Percentiles rank a stretch among this genome's conserved stretches.
Conservation (phyloP, 129 eudicot genomes). For the Chrysanthemum seticuspe region DNA sequence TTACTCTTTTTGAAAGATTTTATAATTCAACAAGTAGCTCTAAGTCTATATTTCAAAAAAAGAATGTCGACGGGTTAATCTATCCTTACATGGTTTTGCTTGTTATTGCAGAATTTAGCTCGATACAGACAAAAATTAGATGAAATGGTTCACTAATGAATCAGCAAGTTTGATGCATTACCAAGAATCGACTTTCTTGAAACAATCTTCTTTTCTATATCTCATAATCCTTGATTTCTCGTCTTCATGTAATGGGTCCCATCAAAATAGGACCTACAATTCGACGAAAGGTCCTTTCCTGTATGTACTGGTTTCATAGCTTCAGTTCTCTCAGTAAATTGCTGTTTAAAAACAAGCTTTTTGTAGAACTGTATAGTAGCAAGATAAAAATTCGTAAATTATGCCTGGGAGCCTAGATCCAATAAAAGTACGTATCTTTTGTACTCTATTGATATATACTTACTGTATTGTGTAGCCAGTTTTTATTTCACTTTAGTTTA, state of each 20-base stretch:
- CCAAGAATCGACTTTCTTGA: conserved; percentile 1
- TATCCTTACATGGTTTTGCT: neutral
- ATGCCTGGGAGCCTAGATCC: no score
- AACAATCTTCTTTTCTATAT: neutral
- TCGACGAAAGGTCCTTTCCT: neutral
- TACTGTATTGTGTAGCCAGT: no score
- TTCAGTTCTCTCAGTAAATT: neutral
- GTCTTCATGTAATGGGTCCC: conserved; percentile 13
- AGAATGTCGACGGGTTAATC: neutral
- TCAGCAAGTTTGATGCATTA: neutral
- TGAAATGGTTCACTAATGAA: conserved; percentile 55
- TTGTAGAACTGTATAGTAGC: no score
- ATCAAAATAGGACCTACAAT: neutral
- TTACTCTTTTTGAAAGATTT: no score
- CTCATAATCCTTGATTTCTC: neutral
- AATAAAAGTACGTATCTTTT: no score
- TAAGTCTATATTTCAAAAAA: neutral
- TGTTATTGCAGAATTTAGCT: conserved; percentile 68
- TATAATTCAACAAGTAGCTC: neutral
- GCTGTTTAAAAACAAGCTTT: conserved; percentile 20
- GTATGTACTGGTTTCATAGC: conserved; percentile 17
- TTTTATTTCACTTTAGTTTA: no score
- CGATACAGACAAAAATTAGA: conserved; percentile 88
- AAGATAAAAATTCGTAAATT: neutral
- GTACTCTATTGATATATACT: no score